These are phyloP conservation scores for Ustilago esculenta DNA, from an alignment of 1,284 basidiomycete genomes.

Conservation along the genomic window DNA sequence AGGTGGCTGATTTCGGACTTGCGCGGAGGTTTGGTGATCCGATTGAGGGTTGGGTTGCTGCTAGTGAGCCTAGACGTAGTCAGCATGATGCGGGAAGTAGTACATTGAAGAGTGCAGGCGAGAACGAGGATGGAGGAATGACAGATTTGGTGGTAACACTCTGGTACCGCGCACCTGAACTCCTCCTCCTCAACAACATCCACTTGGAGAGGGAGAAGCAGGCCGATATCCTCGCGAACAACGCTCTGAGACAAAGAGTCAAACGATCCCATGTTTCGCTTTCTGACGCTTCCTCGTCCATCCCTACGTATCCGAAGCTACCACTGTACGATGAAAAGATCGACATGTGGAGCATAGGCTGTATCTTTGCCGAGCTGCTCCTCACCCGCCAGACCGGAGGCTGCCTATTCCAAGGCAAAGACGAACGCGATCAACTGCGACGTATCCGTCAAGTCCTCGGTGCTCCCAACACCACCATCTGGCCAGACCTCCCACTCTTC, in stretches of 20 bases:
- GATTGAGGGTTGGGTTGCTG: constrained; percentile 67
- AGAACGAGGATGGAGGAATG: constrained; percentile 75
- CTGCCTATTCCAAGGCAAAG: constrained; percentile 93
- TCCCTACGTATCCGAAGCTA: neutral
- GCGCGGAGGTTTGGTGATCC: constrained; percentile 95
- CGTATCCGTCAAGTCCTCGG: constrained; percentile 89
- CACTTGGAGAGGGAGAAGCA: neutral
- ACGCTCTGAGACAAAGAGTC: neutral
- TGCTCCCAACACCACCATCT: constrained; percentile 81
- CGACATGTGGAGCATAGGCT: constrained; percentile 86
- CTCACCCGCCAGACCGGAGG: constrained; percentile 74
- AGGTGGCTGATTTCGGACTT: constrained; percentile 97
- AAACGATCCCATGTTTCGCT: neutral
- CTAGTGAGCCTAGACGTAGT: neutral
- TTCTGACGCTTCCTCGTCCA: neutral
- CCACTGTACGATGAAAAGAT: constrained; percentile 57
- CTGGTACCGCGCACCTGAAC: constrained; percentile 84
- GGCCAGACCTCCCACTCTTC: constrained; percentile 83
- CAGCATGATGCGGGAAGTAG: neutral
- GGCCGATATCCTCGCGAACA: too few species aligned
- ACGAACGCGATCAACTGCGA: constrained; percentile 85
- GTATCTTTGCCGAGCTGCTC: constrained; percentile 96
- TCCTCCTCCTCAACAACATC: constrained; percentile 15
- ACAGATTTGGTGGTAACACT: constrained; percentile 97
- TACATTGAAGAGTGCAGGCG: neutral